phyloP scores from a whole-genome alignment of 257 asterid species.

The Capsicum rhomboideum region DNA sequence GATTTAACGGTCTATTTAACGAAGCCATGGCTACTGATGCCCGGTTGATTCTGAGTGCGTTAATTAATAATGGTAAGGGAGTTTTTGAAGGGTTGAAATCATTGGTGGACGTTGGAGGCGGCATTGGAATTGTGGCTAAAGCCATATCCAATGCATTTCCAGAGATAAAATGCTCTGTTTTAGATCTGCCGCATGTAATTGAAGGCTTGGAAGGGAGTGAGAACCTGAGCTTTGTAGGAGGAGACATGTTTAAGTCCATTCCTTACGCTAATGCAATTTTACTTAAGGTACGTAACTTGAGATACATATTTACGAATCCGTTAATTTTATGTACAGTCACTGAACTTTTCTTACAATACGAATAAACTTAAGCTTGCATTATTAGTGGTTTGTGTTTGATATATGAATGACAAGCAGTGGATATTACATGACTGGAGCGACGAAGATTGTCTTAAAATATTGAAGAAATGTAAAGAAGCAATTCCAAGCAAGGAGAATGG shows the following conservation, averaged over 20 bases:
- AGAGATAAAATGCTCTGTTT: background rate
- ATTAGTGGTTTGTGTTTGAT: too few relatives aligned
- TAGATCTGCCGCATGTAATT: slow-evolving; percentile 9
- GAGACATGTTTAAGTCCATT: slow-evolving; percentile 14
- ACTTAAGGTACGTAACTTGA: slow-evolving; percentile 3
- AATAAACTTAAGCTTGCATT: too few relatives aligned
- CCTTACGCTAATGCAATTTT: slow-evolving; percentile 21
- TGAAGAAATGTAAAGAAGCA: slow-evolving; percentile 12
- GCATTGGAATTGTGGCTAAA: background rate
- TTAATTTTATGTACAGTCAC: too few relatives aligned
- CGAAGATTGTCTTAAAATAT: background rate
- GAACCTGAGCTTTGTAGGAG: background rate
- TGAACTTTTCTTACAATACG: too few relatives aligned
- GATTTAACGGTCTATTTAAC: background rate
- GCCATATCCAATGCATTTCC: slow-evolving; percentile 7
- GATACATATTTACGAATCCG: background rate
- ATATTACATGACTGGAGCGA: background rate
- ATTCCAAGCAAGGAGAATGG: slow-evolving; percentile 7
- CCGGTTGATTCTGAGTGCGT: background rate
- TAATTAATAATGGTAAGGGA: background rate
- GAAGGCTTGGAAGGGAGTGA: background rate
- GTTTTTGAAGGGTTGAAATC: slow-evolving; percentile 11
- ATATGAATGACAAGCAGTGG: background rate
- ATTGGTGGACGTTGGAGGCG: background rate
- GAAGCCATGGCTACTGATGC: slow-evolving; percentile 14